Base-by-base conservation (phyloP, 768 basidiomycete genomes). In the Coprinopsis strossmayeri region DNA sequence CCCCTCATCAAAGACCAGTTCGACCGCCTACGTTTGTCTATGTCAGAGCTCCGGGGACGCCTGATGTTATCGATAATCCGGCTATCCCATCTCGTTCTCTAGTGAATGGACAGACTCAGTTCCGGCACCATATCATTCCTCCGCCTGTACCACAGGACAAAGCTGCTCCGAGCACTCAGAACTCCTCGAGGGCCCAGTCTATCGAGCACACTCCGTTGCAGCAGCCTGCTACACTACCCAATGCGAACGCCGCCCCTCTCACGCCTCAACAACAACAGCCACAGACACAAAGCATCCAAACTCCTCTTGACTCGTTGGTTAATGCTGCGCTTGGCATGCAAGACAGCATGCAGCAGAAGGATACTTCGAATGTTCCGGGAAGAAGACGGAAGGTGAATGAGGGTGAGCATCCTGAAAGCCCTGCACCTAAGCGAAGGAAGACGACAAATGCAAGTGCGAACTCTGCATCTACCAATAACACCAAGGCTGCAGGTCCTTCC, bases 271-370 rank as follows among this genome's bases (percentile, higher is more conserved):
- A 27, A 27, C 46, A 30, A 32, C 51, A 23, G 46, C 42, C 30
- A 28, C 54, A 24, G 43, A 43, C 2, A 3, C 56, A 11, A 52
- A 43, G 17, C 58, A 59, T 34, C n/a, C 65, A 64, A 27, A 70
- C 61, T 9, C 75, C 80, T 1, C 61, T 84, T 34, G 80, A 81
- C 49, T 83, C 81, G 0, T 62, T 84, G 18, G 58, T 84, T 15
- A 78, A 70, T 51, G 82, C 82, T 3, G 82, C 82, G 25, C 69
- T 78, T 38, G 72, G 74, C 26, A 74, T 81, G 70, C 75, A 67
- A 46, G 63, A 63, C 10, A 66, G 62, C n/a, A 55, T 39, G 48
- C 27, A 45, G 43, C 18, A 3, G 34, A 17, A 42, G 9, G 18
- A 26, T 25, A 23, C 9, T 23, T 9, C 5, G 49, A 45, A 30